Conservation (phyloP, 2,329 filamentous ascomycete genomes). For the Diplodia sapinea region DNA sequence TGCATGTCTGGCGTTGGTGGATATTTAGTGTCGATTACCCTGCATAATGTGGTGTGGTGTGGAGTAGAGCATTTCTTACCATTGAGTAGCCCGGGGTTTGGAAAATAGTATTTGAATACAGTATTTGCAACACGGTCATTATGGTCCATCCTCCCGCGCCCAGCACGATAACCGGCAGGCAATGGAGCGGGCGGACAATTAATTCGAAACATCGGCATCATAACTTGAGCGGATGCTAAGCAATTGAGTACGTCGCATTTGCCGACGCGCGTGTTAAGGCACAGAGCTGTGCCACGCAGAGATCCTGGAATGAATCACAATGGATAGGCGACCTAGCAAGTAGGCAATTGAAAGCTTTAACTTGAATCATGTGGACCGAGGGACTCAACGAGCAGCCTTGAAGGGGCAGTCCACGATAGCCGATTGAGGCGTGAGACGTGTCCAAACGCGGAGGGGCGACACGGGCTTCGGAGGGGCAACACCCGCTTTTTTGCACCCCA, state of each 20-base stretch:
- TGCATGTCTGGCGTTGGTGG: conserved; percentile 21
- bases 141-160: background rate
- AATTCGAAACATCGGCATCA: background rate
- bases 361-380: background rate
- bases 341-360: background rate
- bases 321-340: background rate
- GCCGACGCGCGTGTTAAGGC: background rate
- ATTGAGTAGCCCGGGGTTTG: background rate
- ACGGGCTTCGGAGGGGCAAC: background rate
- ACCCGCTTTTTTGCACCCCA: conserved; percentile 1
- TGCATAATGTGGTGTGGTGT: conserved; percentile 6
- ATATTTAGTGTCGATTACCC: background rate
- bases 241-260: background rate
- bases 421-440: background rate
- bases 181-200: background rate
- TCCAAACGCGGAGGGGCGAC: background rate
- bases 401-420: conserved; percentile 19
- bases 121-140: conserved; percentile 23
- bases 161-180: background rate
- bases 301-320: background rate
- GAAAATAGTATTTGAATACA: conserved; percentile 2
- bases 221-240: background rate
- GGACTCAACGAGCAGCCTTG: background rate
- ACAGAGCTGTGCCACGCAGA: background rate
- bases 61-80: background rate